Evolutionary conservation across 345 rosid species (phyloP).

Genomic region (Boechera retrofracta): DNA sequence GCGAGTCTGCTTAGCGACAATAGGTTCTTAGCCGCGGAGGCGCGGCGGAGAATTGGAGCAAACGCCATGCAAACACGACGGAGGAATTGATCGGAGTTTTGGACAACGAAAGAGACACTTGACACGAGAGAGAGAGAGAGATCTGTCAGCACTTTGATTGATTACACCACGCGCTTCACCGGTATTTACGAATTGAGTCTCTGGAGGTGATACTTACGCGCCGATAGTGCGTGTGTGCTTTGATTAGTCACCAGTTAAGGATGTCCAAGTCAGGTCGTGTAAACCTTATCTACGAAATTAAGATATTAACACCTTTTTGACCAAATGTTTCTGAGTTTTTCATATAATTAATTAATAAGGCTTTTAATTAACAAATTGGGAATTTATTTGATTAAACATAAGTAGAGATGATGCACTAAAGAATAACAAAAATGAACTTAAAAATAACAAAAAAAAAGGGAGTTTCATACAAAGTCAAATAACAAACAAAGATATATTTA

Average conservation of each 20-base stretch:
- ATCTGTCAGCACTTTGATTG: background rate
- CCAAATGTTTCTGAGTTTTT: too few species aligned
- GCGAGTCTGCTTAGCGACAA: background rate
- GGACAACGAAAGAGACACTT: conserved; percentile 18
- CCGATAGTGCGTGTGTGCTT: background rate
- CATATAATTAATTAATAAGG: too few species aligned
- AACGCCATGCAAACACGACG: conserved; percentile 46
- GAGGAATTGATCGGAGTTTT: conserved; percentile 19
- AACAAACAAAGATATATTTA: conserved; percentile 35
- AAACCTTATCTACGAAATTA: conserved; percentile 32
- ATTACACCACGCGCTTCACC: conserved; percentile 13
- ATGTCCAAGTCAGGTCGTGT: conserved; percentile 6
- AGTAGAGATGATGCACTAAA: background rate
- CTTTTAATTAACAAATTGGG: background rate
- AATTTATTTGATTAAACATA: background rate
- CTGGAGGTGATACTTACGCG: conserved; percentile 28
- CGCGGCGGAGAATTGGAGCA: conserved; percentile 43
- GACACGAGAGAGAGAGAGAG: background rate
- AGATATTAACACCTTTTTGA: background rate
- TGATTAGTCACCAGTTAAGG: background rate
- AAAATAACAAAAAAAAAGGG: background rate
- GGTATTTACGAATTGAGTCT: background rate
- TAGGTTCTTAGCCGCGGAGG: conserved; percentile 39
- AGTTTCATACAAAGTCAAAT: background rate
- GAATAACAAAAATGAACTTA: background rate